Percentiles rank a stretch among this genome's conserved stretches.
These are phyloP conservation scores for Teratosphaeriaceae sp. DNA, from an alignment of 2,329 filamentous ascomycete species.

Conservation along the genomic window DNA sequence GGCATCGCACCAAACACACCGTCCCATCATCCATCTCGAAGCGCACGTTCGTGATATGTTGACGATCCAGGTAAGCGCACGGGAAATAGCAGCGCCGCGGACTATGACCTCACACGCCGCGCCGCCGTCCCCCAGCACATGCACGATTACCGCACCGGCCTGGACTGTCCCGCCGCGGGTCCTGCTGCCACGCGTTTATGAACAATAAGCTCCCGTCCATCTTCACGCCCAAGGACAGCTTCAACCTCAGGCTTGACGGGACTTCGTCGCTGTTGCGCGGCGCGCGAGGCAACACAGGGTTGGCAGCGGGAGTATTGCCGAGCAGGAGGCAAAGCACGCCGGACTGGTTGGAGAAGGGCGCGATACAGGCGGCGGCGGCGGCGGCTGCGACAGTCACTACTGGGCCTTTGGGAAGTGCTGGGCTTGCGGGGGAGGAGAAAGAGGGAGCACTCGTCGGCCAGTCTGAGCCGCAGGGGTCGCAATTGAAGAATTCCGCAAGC, in stretches of 20 bases:
- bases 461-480: background rate
- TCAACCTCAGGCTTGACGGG: background rate
- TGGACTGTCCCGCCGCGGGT: too few relatives aligned
- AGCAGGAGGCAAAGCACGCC: slow-evolving; percentile 9
- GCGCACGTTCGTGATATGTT: too few relatives aligned
- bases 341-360: slow-evolving; percentile 5
- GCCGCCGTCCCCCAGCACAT: too few relatives aligned
- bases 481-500: background rate
- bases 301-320: background rate
- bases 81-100: too few relatives aligned
- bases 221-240: slow-evolving; percentile 9
- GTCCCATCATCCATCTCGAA: too few relatives aligned
- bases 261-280: background rate
- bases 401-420: background rate
- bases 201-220: slow-evolving; percentile 9
- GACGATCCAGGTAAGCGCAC: too few relatives aligned
- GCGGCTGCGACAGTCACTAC: background rate
- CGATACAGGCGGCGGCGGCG: slow-evolving; percentile 1
- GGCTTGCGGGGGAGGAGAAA: background rate
- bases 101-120: too few relatives aligned
- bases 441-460: background rate
- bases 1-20: too few relatives aligned
- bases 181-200: too few relatives aligned
- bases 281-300: background rate
- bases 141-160: too few relatives aligned